phyloP scores from a whole-genome alignment of 1,284 basidiomycete genomes.

The Kwoniella shivajii region DNA sequence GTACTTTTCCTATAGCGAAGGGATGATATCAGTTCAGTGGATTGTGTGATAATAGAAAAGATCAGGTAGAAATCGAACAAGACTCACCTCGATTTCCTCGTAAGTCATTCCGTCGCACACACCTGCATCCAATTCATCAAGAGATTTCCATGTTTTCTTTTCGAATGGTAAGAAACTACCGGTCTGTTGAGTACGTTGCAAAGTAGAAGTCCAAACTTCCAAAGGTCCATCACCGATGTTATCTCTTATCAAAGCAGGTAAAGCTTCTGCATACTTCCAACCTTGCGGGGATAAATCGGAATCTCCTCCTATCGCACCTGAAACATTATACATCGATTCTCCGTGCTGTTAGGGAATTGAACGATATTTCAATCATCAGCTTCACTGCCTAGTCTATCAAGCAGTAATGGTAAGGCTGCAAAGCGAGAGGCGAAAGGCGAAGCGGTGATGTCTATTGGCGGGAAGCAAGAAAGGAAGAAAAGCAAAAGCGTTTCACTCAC shows the following conservation, averaged over 20 bases:
- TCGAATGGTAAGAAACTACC: slow-evolving; percentile 78
- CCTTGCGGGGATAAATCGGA: slow-evolving; percentile 82
- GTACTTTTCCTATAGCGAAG: slow-evolving; percentile 71
- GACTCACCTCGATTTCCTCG: slow-evolving; percentile 87
- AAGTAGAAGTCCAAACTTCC: slow-evolving; percentile 96
- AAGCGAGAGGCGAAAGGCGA: too few species aligned
- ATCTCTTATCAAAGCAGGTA: slow-evolving; percentile 85
- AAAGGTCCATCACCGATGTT: slow-evolving; percentile 78
- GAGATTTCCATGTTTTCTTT: slow-evolving; percentile 96
- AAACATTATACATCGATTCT: slow-evolving; percentile 95
- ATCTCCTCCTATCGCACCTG: slow-evolving; percentile 97
- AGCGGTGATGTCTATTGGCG: neutral
- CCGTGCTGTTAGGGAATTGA: slow-evolving; percentile 76
- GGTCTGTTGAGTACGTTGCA: slow-evolving; percentile 90
- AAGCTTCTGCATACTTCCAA: slow-evolving; percentile 77
- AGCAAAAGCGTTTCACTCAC: slow-evolving; percentile 63
- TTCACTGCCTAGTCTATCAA: slow-evolving; percentile 2
- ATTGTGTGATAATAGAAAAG: too few species aligned
- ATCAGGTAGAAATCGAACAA: neutral
- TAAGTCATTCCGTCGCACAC: slow-evolving; percentile 99
- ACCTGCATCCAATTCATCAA: slow-evolving; percentile 97
- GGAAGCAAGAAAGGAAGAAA: neutral
- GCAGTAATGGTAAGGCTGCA: too few species aligned
- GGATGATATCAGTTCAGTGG: too few species aligned
- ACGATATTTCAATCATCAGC: neutral